Conservation (phyloP, 305 asterid species). For the Solanum hybrid region DNA sequence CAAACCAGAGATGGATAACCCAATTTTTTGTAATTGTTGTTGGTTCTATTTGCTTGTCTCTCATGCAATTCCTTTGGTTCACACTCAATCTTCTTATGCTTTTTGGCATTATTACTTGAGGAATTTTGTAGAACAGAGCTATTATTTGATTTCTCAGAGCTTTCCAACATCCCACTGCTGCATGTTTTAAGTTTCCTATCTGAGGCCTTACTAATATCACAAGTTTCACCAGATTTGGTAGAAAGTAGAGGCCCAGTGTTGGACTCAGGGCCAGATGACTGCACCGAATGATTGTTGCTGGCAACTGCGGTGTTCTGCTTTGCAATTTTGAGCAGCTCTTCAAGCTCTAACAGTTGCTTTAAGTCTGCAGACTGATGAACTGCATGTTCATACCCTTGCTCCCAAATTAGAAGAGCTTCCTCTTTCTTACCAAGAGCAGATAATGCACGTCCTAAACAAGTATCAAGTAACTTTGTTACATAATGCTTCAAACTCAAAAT, state of each 20-base stretch:
- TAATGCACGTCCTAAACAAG: constrained; percentile 62
- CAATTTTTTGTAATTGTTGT: constrained; percentile 28
- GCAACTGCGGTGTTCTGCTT: constrained; percentile 9
- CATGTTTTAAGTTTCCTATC: constrained; percentile 34
- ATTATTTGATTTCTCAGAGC: constrained; percentile 25
- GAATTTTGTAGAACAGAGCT: constrained; percentile 19
- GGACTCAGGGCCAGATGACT: constrained; percentile 41
- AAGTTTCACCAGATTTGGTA: constrained; percentile 27
- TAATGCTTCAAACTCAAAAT: constrained; percentile 4
- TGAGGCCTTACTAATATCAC: constrained; percentile 28
- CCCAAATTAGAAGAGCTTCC: constrained; percentile 46
- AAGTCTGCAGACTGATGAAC: constrained; percentile 75
- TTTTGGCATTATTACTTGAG: constrained; percentile 7
- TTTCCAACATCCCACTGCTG: constrained; percentile 34
- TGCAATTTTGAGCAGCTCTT: constrained; percentile 36
- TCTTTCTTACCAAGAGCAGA: constrained; percentile 53
- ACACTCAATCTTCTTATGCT: constrained; percentile 4
- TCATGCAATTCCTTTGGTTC: constrained; percentile 30
- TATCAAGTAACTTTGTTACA: constrained; percentile 14
- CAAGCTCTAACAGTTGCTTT: constrained; percentile 30
- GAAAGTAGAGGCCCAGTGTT: constrained; percentile 24
- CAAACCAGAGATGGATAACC: constrained; percentile 24
- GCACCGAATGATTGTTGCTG: constrained; percentile 4
- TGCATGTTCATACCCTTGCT: constrained; percentile 77
- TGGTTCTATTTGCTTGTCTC: constrained; percentile 34